phyloP scores from a whole-genome alignment of 2,329 filamentous ascomycete genomes.

The Cucurbitaria berberidis region DNA sequence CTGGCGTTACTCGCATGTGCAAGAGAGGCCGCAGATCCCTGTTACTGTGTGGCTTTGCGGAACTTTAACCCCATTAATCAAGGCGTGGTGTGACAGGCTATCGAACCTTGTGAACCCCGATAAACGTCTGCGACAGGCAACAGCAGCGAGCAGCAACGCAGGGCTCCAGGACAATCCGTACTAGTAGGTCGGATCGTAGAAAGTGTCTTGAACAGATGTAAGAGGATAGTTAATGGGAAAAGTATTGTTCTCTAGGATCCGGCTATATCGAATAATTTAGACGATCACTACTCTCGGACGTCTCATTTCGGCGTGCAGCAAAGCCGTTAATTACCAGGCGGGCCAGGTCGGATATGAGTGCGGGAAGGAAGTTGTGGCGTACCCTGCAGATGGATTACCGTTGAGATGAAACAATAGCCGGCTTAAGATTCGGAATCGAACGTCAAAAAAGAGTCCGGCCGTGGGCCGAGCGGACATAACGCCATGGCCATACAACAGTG shows the following conservation, averaged over 20 bases:
- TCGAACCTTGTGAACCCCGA: background rate
- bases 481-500: conserved; percentile 23
- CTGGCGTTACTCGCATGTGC: conserved; percentile 4
- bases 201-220: conserved; percentile 1
- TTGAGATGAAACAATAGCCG: conserved; percentile 20
- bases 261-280: conserved; percentile 6
- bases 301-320: conserved; percentile 10
- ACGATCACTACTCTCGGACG: conserved; percentile 1
- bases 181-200: conserved; percentile 4
- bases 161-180: background rate
- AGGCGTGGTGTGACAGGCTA: background rate
- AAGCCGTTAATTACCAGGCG: conserved; percentile 1
- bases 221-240: background rate
- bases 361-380: conserved; percentile 23
- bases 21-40: background rate
- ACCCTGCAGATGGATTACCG: conserved; percentile 35
- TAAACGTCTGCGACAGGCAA: background rate
- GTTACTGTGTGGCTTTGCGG: background rate
- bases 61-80: background rate
- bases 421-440: conserved; percentile 19
- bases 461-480: conserved; percentile 29
- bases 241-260: conserved; percentile 1
- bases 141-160: conserved; percentile 3
- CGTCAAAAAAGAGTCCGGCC: conserved; percentile 28
- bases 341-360: conserved; percentile 13